A percentile compares a stretch with the other conserved stretches of the same genome.
Conservation (phyloP, 2,329 filamentous ascomycete genomes). For the Venturia oleaginea region DNA sequence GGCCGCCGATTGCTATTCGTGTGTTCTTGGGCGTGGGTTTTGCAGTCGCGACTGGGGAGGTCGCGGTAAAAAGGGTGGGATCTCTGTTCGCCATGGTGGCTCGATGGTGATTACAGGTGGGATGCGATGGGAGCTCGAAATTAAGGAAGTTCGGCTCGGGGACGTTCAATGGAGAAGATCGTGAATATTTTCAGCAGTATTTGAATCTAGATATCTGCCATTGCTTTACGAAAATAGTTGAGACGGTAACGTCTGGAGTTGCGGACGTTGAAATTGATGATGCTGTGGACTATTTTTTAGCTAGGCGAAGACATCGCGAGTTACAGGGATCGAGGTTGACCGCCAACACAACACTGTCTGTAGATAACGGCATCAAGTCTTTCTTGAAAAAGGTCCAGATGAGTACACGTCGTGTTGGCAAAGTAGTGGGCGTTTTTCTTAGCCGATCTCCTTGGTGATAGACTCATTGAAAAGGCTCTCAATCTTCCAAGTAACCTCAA, state of each 20-base stretch:
- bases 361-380: neutral
- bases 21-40: conserved; percentile 41
- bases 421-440: neutral
- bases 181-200: neutral
- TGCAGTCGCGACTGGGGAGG: conserved; percentile 59
- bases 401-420: neutral
- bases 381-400: neutral
- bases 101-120: neutral
- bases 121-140: neutral
- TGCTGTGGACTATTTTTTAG: conserved; percentile 1
- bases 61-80: conserved; percentile 69
- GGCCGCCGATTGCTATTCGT: conserved; percentile 27
- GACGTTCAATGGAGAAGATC: neutral
- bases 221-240: neutral
- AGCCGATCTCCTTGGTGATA: neutral
- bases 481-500: neutral
- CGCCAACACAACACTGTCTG: neutral
- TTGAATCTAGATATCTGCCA: neutral
- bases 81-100: conserved; percentile 40
- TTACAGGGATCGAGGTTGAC: neutral
- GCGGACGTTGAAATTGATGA: conserved; percentile 2
- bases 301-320: neutral
- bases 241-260: neutral
- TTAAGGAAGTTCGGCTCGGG: neutral
- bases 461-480: neutral